Evolutionary conservation across 352 stramenopile species (phyloP), one percentile per base, ranked within the genome.

Genomic region (Pythium phragmitis): DNA sequence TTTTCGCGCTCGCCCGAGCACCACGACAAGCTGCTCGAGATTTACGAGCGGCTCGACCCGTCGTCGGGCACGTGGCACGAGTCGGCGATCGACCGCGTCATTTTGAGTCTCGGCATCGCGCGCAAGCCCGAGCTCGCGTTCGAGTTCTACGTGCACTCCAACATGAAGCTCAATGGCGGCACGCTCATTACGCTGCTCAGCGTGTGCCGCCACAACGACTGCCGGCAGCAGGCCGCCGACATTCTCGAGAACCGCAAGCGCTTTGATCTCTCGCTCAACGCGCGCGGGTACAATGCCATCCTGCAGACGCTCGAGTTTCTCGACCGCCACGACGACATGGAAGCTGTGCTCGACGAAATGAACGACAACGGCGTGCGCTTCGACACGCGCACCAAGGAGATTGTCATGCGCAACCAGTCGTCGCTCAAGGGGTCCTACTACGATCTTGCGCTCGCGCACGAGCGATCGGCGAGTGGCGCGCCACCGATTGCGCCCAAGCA

Each of bases 131-230:
- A 77, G 11, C 75, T 81, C 54, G 63, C 84, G 9, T 92, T 92
- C 55, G 80, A 89, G 42, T 91, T 92, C 52, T 92, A 92, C 71
- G 77, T 78, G 46, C 85, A 89, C 63, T 92, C 84, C 43, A 88
- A 76, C 63, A 91, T 91, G 77, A 89, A 88, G 59, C 72, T 92
- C 42, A 87, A 76, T 61, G 76, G 80, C 23, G 76, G 78, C 28
- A 92, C 84, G 54, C 70, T 92, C 28, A 88, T 88, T 39, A 75
- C 81, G 47, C 62, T 92, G 51, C 65, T 92, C 30, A 85, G 82
- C 46, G 79, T 91, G 19, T 92, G 80, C 65, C 73, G 72, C 37
- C 76, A 74, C 70, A 89, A 89, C 66, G 76, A 87, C 63, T 92
- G 84, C 67, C 68, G 72, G 21, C 76, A 91, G 61, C 78, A 92